Evolutionary conservation across 2,329 filamentous ascomycete genomes (phyloP).

Genomic region (Teratosphaeria epicoccoides): DNA sequence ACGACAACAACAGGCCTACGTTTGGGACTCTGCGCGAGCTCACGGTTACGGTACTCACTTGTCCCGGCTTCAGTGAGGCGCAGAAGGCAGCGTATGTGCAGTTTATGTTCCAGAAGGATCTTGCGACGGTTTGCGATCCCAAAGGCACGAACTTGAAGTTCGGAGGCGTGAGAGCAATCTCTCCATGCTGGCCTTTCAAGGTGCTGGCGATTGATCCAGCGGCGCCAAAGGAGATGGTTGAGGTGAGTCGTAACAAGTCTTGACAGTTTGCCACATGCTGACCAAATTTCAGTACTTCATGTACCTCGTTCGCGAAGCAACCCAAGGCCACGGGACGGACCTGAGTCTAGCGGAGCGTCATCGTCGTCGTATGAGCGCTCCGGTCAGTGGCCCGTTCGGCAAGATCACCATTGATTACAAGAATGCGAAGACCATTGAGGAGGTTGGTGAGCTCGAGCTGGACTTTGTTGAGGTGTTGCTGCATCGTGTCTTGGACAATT

Average conservation of each 20-base stretch:
- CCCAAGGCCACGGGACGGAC: not conserved
- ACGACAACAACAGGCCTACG: constrained; percentile 13
- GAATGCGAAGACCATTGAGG: constrained; percentile 11
- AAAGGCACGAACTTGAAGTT: constrained; percentile 15
- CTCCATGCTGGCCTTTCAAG: constrained; percentile 22
- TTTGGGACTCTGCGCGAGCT: constrained; percentile 23
- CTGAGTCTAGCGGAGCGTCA: constrained; percentile 11
- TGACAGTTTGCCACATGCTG: not conserved
- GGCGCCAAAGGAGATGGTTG: constrained; percentile 14
- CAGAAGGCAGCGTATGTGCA: constrained; percentile 20
- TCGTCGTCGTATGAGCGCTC: constrained; percentile 7
- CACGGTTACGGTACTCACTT: constrained; percentile 20
- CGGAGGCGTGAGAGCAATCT: constrained; percentile 13
- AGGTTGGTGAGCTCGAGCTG: constrained; percentile 19
- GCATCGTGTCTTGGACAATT: constrained; percentile 5
- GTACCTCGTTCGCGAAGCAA: constrained; percentile 16
- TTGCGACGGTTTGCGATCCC: constrained; percentile 10
- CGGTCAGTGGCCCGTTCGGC: constrained; percentile 16
- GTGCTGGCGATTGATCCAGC: constrained; percentile 16
- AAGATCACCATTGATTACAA: constrained; percentile 19
- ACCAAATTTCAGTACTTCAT: constrained; percentile 15
- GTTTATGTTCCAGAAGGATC: constrained; percentile 10
- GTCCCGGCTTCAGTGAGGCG: constrained; percentile 24
- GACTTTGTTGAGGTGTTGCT: constrained; percentile 15
- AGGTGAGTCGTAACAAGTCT: constrained; percentile 6